These are phyloP conservation scores for Mycena sanguinolenta DNA, from an alignment of 768 basidiomycete species.

Conservation along the genomic window DNA sequence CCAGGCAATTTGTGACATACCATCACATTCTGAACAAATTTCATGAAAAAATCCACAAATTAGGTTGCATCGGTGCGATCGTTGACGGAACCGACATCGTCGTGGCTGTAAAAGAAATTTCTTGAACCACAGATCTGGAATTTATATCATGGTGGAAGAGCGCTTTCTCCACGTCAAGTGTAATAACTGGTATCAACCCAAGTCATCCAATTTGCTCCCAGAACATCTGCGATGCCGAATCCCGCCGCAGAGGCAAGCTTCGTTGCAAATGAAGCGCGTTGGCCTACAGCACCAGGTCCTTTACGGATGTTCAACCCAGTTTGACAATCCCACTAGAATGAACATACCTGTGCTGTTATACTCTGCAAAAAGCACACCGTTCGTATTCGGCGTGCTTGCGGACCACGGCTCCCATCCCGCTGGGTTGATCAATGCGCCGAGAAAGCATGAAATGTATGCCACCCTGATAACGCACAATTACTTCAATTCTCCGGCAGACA, in stretches of 20 bases:
- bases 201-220: conserved; percentile 36
- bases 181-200: conserved; percentile 39
- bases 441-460: conserved; percentile 39
- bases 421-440: conserved; percentile 42
- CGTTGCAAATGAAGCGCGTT: conserved; percentile 40
- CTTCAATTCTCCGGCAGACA: not conserved
- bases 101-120: too few species aligned
- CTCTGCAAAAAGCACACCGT: conserved; percentile 41
- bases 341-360: conserved; percentile 39
- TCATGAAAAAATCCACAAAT: too few species aligned
- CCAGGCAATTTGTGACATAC: not conserved
- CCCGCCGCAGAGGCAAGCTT: conserved; percentile 37
- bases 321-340: not conserved
- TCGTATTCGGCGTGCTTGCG: conserved; percentile 38
- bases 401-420: conserved; percentile 46
- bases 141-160: too few species aligned
- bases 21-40: not conserved
- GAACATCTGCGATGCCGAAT: conserved; percentile 38
- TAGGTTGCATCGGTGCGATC: too few species aligned
- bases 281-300: conserved; percentile 40
- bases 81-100: too few species aligned
- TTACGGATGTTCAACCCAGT: not conserved
- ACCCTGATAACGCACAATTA: conserved; percentile 28
- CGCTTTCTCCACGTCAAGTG: not conserved
- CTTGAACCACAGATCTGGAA: too few species aligned